Percentiles rank a stretch among this genome's conserved stretches.
Conservation (phyloP, 2,329 filamentous ascomycete genomes). For the Phyllachora maydis region DNA sequence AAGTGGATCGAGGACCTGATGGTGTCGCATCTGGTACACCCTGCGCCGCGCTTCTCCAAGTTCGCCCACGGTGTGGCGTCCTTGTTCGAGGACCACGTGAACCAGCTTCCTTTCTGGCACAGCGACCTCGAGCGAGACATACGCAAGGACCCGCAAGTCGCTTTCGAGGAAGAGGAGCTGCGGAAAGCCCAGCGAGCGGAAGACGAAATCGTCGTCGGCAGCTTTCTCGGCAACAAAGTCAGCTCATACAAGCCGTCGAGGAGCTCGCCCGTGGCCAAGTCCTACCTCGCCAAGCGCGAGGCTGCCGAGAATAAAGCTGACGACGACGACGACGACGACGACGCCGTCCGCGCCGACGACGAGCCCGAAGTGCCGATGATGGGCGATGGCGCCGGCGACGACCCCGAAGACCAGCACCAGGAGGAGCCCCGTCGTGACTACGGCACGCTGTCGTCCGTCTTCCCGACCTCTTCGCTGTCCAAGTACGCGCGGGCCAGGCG, state of each 20-base stretch:
- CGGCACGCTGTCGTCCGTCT: conserved; percentile 45
- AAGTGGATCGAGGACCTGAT: conserved; percentile 86
- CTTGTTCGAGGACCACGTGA: conserved; percentile 90
- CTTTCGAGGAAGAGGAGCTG: conserved; percentile 82
- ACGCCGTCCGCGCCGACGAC: conserved; percentile 5
- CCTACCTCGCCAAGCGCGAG: conserved; percentile 36
- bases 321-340: conserved; percentile 11
- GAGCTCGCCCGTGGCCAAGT: conserved; percentile 48
- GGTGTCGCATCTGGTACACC: conserved; percentile 77
- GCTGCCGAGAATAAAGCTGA: conserved; percentile 26
- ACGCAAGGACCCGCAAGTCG: conserved; percentile 72
- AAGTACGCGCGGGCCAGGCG: conserved; percentile 46
- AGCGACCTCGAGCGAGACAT: conserved; percentile 85
- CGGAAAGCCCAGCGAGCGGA: conserved; percentile 62
- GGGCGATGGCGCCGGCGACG: conserved; percentile 4
- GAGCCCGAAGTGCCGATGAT: conserved; percentile 3
- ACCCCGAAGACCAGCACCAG: too few relatives aligned
- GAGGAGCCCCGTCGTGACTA: conserved; percentile 15
- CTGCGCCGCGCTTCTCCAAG: conserved; percentile 82
- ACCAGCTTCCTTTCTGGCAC: conserved; percentile 91
- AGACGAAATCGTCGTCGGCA: conserved; percentile 77
- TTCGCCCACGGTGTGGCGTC: conserved; percentile 86
- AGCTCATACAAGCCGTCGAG: conserved; percentile 35
- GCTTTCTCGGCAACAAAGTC: conserved; percentile 46
- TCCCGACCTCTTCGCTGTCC: conserved; percentile 66